Conservation (phyloP, 1,284 basidiomycete genomes). For the Hymenochaete sp. region DNA sequence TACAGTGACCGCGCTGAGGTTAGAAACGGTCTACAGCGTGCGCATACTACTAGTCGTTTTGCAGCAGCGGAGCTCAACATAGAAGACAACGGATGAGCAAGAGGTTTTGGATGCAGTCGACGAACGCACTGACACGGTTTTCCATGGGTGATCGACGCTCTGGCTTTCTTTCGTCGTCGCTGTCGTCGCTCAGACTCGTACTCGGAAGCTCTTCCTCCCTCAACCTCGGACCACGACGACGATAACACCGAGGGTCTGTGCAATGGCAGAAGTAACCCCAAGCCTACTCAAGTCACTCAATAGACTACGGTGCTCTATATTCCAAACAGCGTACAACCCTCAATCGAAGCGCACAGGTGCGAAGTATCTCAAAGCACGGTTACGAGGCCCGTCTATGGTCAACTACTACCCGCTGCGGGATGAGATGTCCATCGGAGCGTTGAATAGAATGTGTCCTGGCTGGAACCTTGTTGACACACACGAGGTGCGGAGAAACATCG, state of each 20-base stretch:
- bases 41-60: no score
- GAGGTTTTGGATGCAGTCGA: no score
- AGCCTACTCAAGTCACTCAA: constrained; percentile 45
- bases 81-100: no score
- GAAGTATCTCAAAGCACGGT: constrained; percentile 70
- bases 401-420: constrained; percentile 58
- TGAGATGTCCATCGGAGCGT: constrained; percentile 41
- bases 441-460: constrained; percentile 45
- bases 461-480: constrained; percentile 52
- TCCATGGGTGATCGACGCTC: no score
- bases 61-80: no score
- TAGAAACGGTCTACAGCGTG: no score
- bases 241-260: no score
- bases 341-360: constrained; percentile 69
- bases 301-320: constrained; percentile 59
- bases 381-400: constrained; percentile 72
- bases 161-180: no score
- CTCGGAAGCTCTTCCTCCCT: no score
- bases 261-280: constrained; percentile 10
- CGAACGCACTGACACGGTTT: no score
- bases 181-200: no score
- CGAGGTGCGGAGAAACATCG: constrained; percentile 57
- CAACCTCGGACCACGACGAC: background rate
- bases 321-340: constrained; percentile 81
- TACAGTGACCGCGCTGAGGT: no score